Evolutionary conservation across 768 basidiomycete species (phyloP).

Genomic region (Tulasnella sp.): DNA sequence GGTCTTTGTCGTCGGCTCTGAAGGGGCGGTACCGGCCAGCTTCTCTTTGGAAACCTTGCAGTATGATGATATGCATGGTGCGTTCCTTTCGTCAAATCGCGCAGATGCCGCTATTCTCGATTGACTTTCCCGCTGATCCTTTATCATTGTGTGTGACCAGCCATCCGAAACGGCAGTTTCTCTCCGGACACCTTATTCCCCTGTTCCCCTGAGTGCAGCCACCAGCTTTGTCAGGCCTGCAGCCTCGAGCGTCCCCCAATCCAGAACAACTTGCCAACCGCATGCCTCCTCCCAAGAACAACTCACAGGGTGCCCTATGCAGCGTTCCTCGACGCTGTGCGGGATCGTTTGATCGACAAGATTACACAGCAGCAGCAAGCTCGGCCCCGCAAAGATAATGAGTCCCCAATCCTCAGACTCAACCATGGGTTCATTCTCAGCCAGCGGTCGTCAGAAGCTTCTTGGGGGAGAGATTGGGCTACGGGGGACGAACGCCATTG

Average conservation of each 20-base stretch:
- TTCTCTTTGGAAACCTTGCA: conserved; percentile 16
- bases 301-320: conserved; percentile 23
- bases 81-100: not conserved
- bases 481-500: not conserved
- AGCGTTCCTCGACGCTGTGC: conserved; percentile 24
- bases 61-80: conserved; percentile 23
- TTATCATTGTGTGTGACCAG: conserved; percentile 13
- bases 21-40: not conserved
- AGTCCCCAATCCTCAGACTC: conserved; percentile 17
- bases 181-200: conserved; percentile 18
- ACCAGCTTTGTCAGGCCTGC: conserved; percentile 17
- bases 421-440: conserved; percentile 22
- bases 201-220: conserved; percentile 24
- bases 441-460: not conserved
- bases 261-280: not conserved
- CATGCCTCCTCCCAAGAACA: conserved; percentile 13
- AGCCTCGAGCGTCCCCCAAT: conserved; percentile 15
- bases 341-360: conserved; percentile 22
- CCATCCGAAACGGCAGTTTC: conserved; percentile 24
- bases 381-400: not conserved
- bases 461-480: conserved; percentile 17
- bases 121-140: conserved; percentile 1
- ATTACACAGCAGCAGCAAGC: conserved; percentile 22
- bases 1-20: conserved; percentile 22
- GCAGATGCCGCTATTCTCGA: not conserved